A percentile compares a stretch with the other conserved stretches of the same genome.
These are phyloP conservation scores for Chaetomiaceae sp. DNA, from an alignment of 2,329 filamentous ascomycete species.

Conservation along the genomic window DNA sequence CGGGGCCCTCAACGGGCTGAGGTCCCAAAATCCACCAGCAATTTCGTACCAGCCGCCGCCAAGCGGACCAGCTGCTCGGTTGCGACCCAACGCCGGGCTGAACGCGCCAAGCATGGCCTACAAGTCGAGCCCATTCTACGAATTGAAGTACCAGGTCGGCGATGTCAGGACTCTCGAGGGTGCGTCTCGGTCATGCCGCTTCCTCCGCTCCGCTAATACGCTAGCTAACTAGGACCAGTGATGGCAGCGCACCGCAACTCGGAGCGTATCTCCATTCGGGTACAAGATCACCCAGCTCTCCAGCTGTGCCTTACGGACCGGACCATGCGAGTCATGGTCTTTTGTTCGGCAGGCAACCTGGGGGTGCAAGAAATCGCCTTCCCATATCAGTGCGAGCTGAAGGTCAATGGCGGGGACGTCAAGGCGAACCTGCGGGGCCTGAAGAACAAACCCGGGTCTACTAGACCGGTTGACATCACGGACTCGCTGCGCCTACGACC, in stretches of 20 bases:
- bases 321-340: conserved; percentile 72
- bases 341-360: conserved; percentile 65
- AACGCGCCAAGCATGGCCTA: conserved; percentile 32
- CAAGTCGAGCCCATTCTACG: conserved; percentile 83
- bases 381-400: conserved; percentile 87
- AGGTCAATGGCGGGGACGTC: conserved; percentile 81
- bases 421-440: conserved; percentile 91
- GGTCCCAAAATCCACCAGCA: conserved; percentile 1
- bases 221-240: conserved; percentile 38
- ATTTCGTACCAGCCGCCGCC: background rate
- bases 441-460: conserved; percentile 95
- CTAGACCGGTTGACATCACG: conserved; percentile 88
- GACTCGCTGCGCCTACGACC: conserved; percentile 65
- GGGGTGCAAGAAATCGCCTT: conserved; percentile 76
- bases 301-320: conserved; percentile 55
- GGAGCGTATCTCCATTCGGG: conserved; percentile 41
- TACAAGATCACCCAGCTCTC: conserved; percentile 50
- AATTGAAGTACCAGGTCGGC: conserved; percentile 61
- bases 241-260: conserved; percentile 53
- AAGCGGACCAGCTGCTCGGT: background rate
- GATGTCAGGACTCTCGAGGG: conserved; percentile 66
- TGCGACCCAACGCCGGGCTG: conserved; percentile 2
- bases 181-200: conserved; percentile 39
- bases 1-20: conserved; percentile 3
- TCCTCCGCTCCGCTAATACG: conserved; percentile 4